Evolutionary conservation across 2,329 filamentous ascomycete genomes (phyloP).

Genomic region (Fonsecaea pedrosoi): DNA sequence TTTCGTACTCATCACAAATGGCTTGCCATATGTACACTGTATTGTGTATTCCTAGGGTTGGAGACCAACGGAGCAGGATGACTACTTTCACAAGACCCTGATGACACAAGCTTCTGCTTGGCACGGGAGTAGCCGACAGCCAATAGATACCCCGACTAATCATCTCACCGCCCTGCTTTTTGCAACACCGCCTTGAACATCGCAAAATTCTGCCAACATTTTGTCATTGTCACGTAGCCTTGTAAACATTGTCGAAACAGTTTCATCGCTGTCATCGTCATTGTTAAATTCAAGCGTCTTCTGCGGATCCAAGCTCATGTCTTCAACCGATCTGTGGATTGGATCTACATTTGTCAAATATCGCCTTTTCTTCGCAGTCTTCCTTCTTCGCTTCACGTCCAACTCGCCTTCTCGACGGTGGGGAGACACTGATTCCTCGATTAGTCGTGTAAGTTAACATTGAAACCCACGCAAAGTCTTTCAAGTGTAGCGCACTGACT

Average conservation of each 20-base stretch:
- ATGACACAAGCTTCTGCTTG: background rate
- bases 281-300: background rate
- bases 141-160: background rate
- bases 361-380: background rate
- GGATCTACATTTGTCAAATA: background rate
- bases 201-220: slow-evolving; percentile 24
- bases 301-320: background rate
- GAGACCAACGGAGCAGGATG: background rate
- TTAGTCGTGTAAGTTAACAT: slow-evolving; percentile 26
- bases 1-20: background rate
- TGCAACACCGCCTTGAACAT: slow-evolving; percentile 10
- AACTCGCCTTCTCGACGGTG: slow-evolving; percentile 5
- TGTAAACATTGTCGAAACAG: slow-evolving; percentile 1
- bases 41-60: background rate
- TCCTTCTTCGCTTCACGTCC: slow-evolving; percentile 4
- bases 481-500: slow-evolving; percentile 21
- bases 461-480: slow-evolving; percentile 12
- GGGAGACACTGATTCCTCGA: slow-evolving; percentile 8
- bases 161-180: slow-evolving; percentile 21
- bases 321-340: background rate
- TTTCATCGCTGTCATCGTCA: background rate
- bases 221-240: background rate
- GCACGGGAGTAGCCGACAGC: background rate
- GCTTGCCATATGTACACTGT: background rate
- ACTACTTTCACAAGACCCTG: background rate